Base-by-base conservation (phyloP, 768 basidiomycete species). In the Lactarius sanguifluus region DNA sequence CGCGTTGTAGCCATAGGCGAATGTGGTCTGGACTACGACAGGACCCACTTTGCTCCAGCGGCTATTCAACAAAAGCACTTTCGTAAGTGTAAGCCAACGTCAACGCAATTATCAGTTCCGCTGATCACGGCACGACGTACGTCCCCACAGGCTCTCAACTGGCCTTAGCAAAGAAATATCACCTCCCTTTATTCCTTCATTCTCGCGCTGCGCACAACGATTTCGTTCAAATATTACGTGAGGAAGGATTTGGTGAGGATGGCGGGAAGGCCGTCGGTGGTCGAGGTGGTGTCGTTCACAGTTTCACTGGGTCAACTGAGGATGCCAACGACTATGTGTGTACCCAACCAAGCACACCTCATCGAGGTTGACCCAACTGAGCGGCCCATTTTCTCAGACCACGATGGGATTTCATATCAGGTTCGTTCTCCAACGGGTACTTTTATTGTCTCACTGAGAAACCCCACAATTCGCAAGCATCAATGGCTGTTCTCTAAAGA, bases 21-120 rank as follows among this genome's bases (percentile, higher is more conserved):
- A 76, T 90, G 91, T 69, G 92, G 92, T 25, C 76, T 93, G 59
- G 91, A 94, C 73, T 93, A 93, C 70, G 92, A 93, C 71, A 81
- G 92, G 25, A 82, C 86, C 0, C 86, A 86, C 71, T 87, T 87
- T 72, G 84, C 90, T 7, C 69, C 82, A 2, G 76, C 78, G 25
- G 85, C 85, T 18, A 80, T 83, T 2, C 92, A 94, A 72, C 78
- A 81, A 62, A 81, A 74, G 59, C 81, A 86, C 72, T 91, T 94
- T 73, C 85, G 89, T 83, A 45, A 61, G 86, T 75, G 25, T 30
- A 20, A 10, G 3, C 45, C 15, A 62, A 60, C 23, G 12, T 20
- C 41, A 9, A 15, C 28, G 20, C 36, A 12, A 12, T 23, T 30
- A 10, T 23, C 15, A 50, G 47, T 50, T 34, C n/a, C 15, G 30